Conservation (phyloP, 768 basidiomycete species). For the Daedalea quercina region DNA sequence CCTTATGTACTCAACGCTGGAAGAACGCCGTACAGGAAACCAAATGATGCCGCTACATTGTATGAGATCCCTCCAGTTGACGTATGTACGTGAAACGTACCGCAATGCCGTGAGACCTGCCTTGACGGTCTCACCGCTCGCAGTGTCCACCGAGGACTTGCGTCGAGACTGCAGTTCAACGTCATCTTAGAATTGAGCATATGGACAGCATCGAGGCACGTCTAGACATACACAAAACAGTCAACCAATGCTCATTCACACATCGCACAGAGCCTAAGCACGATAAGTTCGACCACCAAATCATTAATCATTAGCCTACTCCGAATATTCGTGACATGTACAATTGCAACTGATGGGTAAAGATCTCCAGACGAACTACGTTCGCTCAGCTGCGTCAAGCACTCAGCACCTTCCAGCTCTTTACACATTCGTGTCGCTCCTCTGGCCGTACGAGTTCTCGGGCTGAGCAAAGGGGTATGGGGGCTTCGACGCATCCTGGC, state of each 20-base stretch:
- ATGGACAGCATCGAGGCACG: too few species aligned
- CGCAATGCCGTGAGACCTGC: too few species aligned
- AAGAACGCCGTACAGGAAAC: too few species aligned
- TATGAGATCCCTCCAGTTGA: too few species aligned
- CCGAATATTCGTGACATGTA: constrained; percentile 1
- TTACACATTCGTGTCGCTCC: background rate
- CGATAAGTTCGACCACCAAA: constrained; percentile 2
- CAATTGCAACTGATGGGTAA: background rate
- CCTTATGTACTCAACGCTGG: too few species aligned
- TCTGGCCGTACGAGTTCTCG: background rate
- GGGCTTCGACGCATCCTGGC: background rate
- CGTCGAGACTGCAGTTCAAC: too few species aligned
- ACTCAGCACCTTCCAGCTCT: background rate
- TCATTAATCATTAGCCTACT: constrained; percentile 6
- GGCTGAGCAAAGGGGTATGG: constrained; percentile 1
- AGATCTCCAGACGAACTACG: background rate
- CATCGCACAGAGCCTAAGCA: background rate
- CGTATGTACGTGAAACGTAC: too few species aligned
- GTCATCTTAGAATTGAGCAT: too few species aligned
- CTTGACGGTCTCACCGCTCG: too few species aligned
- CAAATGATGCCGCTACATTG: too few species aligned
- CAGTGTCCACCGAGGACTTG: too few species aligned
- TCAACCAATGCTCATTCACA: background rate
- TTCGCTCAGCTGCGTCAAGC: background rate
- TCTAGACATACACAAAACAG: too few species aligned